Conservation (phyloP, 2,329 filamentous ascomycete species). For the Corniculantispora saksenae region DNA sequence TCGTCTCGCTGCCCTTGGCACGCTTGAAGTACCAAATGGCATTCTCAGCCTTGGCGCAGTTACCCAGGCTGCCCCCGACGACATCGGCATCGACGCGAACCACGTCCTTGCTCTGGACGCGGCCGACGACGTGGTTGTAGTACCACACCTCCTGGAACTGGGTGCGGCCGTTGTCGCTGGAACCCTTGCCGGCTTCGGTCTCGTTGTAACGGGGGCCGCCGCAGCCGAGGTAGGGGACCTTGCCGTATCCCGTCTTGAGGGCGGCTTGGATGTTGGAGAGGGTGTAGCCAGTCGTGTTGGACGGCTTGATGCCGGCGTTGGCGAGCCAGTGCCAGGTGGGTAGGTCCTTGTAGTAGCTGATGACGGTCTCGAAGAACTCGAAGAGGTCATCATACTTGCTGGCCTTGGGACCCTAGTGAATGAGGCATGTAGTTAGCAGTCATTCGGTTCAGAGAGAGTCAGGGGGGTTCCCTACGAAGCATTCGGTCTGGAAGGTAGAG, state of each 20-base stretch:
- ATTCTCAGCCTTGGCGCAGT: conserved; percentile 54
- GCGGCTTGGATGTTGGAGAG: conserved; percentile 53
- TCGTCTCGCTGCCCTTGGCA: conserved; percentile 33
- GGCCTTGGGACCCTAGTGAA: conserved; percentile 50
- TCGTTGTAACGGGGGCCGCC: conserved; percentile 60
- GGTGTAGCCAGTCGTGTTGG: conserved; percentile 58
- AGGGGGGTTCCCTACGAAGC: conserved; percentile 46
- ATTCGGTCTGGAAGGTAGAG: conserved; percentile 64
- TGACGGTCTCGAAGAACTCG: conserved; percentile 63
- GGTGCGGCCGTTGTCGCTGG: conserved; percentile 57
- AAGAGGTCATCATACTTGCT: conserved; percentile 58
- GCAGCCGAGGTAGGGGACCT: conserved; percentile 62
- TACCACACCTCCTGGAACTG: conserved; percentile 66
- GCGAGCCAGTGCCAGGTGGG: conserved; percentile 64
- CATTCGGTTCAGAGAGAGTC: neutral
- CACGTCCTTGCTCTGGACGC: conserved; percentile 53
- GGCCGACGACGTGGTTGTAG: conserved; percentile 61
- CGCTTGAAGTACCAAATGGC: conserved; percentile 59
- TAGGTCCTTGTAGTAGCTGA: conserved; percentile 57
- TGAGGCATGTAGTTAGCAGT: neutral
- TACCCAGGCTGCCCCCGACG: conserved; percentile 51
- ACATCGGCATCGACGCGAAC: conserved; percentile 45
- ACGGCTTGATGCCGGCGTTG: conserved; percentile 54
- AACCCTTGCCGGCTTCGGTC: conserved; percentile 57
- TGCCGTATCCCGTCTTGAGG: conserved; percentile 52